These are phyloP conservation scores for Hericium rajendrae DNA, from an alignment of 768 basidiomycete species.

Conservation along the genomic window DNA sequence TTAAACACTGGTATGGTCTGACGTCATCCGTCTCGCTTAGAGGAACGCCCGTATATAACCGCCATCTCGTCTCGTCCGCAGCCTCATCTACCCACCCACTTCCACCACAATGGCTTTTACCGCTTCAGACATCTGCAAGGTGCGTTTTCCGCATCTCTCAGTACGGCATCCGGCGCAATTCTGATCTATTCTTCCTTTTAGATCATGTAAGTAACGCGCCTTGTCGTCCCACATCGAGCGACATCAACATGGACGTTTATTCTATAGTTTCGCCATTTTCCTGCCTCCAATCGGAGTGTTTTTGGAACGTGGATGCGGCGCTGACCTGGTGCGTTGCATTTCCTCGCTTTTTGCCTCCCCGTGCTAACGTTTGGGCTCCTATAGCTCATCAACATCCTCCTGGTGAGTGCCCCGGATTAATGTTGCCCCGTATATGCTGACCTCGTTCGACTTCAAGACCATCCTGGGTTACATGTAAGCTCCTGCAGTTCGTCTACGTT, in stretches of 20 bases:
- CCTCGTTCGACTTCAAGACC: slow-evolving; percentile 27
- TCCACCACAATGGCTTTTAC: slow-evolving; percentile 53
- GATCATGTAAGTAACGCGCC: slow-evolving; percentile 31
- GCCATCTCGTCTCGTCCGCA: not conserved
- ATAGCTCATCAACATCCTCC: slow-evolving; percentile 61
- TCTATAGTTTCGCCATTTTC: slow-evolving; percentile 51
- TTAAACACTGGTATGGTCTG: not conserved
- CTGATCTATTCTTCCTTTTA: slow-evolving; percentile 14
- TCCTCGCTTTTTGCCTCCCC: not conserved
- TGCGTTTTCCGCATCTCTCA: slow-evolving; percentile 19
- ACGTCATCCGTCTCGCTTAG: not conserved
- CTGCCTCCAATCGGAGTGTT: slow-evolving; percentile 83
- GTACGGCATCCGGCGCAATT: no score
- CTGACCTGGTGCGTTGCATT: slow-evolving; percentile 51
- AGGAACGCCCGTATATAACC: not conserved
- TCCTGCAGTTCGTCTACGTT: not conserved
- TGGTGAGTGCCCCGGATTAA: slow-evolving; percentile 25
- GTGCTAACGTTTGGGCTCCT: not conserved
- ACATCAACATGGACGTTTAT: not conserved
- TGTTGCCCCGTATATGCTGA: not conserved
- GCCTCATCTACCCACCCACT: slow-evolving; percentile 8
- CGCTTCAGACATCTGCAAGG: slow-evolving; percentile 70
- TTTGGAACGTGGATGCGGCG: slow-evolving; percentile 75
- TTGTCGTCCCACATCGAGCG: not conserved
- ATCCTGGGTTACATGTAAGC: slow-evolving; percentile 70